Base-by-base conservation (phyloP, 129 eudicot genomes). In the Helichrysum umbraculigerum region DNA sequence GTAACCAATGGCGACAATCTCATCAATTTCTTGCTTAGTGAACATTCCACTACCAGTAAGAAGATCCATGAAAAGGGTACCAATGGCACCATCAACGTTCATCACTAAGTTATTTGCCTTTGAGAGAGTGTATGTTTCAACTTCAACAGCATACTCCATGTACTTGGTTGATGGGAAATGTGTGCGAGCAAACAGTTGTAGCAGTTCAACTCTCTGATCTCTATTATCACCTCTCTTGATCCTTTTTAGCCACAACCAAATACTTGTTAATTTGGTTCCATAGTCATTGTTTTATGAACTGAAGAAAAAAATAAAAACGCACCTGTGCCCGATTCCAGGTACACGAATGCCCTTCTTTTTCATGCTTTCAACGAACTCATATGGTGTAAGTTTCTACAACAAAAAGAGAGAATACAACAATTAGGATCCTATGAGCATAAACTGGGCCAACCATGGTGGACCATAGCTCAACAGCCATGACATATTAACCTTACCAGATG, bases 301-400 rank as follows among this genome's bases (percentile, higher is more conserved):
- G 64, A 8, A 30, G 34, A n/a, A 65, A 59, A 37, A 67, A 28
- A 14, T 12, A 5, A 61, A 61, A 61, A 74, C 28, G 42, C 70
- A 94, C 97, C 99, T 94, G 90, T 94, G 99, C 54, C 99, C 99
- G 35, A 94, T 94, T 70, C 99, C 99, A 34, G 99, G 99, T 63
- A 94, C 99, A 66, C 99, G 97, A 63, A 94, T 94, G 63, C 99
- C 99, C 87, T 94, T 85, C 86, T 91, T 91, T 79, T 94, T 94
- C 99, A 94, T 94, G 79, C 93, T 82, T 82, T 94, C 99, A 6
- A 94, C 99, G 65, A 94, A 94, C 84, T 94, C 99, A 69, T 91
- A 94, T 32, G 99, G 93, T 20, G 96, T 79, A 75, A 91, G 91
- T 76, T 85, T 84, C 99, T 94, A 89, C 50, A 59, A 77, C 17